Evolutionary conservation across 768 basidiomycete genomes (phyloP).

Genomic region (Russula foetens): DNA sequence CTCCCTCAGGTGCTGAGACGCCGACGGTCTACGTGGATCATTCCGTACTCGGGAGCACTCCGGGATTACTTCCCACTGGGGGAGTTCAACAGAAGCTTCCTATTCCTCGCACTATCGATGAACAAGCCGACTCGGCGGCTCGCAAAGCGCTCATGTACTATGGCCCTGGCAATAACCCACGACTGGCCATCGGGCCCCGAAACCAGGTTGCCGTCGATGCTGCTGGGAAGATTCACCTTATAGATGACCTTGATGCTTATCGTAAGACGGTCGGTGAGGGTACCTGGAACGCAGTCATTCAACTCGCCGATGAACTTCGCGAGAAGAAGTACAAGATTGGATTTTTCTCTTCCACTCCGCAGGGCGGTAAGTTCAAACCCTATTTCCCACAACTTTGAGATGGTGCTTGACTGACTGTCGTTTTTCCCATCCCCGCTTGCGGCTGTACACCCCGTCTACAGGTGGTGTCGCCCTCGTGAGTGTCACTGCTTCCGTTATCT

Average conservation of each 20-base stretch:
- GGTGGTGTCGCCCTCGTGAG: conserved; percentile 90
- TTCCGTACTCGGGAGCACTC: conserved; percentile 35
- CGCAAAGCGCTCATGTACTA: conserved; percentile 81
- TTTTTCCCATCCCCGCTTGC: conserved; percentile 14
- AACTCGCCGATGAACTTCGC: conserved; percentile 76
- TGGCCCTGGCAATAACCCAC: conserved; percentile 77
- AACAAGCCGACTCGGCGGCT: conserved; percentile 81
- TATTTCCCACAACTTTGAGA: conserved; percentile 15
- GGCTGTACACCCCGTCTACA: conserved; percentile 26
- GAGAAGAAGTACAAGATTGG: conserved; percentile 84
- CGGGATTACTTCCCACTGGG: conserved; percentile 33
- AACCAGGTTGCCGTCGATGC: conserved; percentile 88
- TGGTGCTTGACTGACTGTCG: conserved; percentile 21
- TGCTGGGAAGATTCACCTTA: conserved; percentile 75
- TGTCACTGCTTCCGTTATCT: conserved; percentile 23
- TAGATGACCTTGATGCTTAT: conserved; percentile 77
- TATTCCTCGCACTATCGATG: conserved; percentile 68
- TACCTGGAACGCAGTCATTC: conserved; percentile 76
- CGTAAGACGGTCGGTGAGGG: conserved; percentile 59
- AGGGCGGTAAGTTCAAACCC: conserved; percentile 56
- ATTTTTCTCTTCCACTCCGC: conserved; percentile 93
- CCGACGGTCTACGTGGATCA: conserved; percentile 62
- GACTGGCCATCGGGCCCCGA: conserved; percentile 70
- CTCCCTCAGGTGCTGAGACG: conserved; percentile 69
- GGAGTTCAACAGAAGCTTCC: conserved; percentile 53